Evolutionary conservation across 768 basidiomycete genomes (phyloP).

Genomic region (Mycena vulgaris): DNA sequence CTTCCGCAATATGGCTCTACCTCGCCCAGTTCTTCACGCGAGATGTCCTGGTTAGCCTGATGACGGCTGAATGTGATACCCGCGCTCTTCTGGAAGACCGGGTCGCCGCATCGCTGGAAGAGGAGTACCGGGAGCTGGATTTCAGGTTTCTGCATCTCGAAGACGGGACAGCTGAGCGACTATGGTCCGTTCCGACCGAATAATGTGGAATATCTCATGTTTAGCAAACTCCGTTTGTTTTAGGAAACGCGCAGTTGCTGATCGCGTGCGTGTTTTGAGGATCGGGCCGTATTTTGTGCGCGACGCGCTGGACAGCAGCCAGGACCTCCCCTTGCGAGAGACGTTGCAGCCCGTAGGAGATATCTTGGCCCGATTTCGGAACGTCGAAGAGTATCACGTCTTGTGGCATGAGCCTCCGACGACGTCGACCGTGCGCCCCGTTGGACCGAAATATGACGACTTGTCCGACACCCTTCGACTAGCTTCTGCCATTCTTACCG

Average conservation of each 20-base stretch:
- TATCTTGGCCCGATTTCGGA: constrained; percentile 14
- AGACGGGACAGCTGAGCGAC: constrained; percentile 22
- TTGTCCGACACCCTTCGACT: neutral
- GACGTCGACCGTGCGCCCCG: constrained; percentile 3
- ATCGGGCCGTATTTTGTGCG: constrained; percentile 32
- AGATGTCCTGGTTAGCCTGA: constrained; percentile 18
- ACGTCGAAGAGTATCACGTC: constrained; percentile 27
- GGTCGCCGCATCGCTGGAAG: constrained; percentile 10
- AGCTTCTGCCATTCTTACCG: constrained; percentile 14
- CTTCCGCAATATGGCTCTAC: constrained; percentile 27
- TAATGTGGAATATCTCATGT: neutral
- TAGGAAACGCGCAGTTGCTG: constrained; percentile 19
- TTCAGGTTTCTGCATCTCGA: constrained; percentile 24
- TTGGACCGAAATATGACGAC: neutral
- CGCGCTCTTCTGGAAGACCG: constrained; percentile 2
- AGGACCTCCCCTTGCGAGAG: neutral
- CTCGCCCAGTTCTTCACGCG: constrained; percentile 26
- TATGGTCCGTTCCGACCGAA: constrained; percentile 17
- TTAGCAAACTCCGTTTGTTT: neutral
- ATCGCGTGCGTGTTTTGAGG: constrained; percentile 25
- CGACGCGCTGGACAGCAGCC: constrained; percentile 26
- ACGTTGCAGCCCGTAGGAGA: neutral
- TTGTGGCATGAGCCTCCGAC: constrained; percentile 34
- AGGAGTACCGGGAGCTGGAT: constrained; percentile 26
- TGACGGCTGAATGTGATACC: neutral